phyloP scores from a whole-genome alignment of 1,284 basidiomycete genomes.

The Pisolithus thermaeus region DNA sequence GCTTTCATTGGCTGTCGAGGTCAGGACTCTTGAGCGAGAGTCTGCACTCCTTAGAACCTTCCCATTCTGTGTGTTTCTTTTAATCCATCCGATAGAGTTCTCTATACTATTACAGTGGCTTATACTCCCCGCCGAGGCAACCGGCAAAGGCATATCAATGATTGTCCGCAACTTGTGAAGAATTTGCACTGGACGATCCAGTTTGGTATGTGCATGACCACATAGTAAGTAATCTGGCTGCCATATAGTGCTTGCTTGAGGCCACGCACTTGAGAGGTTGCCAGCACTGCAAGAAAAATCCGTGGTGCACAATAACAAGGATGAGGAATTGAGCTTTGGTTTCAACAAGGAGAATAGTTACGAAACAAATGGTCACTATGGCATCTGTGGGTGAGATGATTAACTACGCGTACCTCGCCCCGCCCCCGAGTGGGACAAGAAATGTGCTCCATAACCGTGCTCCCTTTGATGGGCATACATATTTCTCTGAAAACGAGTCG shows the following conservation, averaged over 20 bases:
- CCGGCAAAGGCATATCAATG: conserved; percentile 24
- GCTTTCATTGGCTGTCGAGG: not conserved
- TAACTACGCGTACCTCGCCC: not conserved
- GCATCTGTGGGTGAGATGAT: conserved; percentile 2
- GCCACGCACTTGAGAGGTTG: not conserved
- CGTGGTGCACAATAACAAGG: not conserved
- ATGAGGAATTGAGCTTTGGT: too few relatives aligned
- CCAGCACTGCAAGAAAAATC: not conserved
- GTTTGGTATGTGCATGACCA: conserved; percentile 29
- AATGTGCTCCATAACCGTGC: conserved; percentile 11
- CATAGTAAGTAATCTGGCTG: too few relatives aligned
- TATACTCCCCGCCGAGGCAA: too few relatives aligned
- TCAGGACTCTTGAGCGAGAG: conserved; percentile 20
- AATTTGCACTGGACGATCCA: conserved; percentile 24
- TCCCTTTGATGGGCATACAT: not conserved
- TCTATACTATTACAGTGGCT: conserved; percentile 16
- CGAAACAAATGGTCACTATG: not conserved
- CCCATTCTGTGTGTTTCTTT: conserved; percentile 16
- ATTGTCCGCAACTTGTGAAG: conserved; percentile 18
- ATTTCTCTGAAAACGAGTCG: not conserved
- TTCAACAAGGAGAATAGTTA: too few relatives aligned
- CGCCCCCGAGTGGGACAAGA: conserved; percentile 12
- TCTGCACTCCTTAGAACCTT: conserved; percentile 15
- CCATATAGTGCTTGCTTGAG: too few relatives aligned
- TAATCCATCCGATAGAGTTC: conserved; percentile 1